Evolutionary conservation across 768 basidiomycete species (phyloP).

Genomic region (Vishniacozyma victoriae): DNA sequence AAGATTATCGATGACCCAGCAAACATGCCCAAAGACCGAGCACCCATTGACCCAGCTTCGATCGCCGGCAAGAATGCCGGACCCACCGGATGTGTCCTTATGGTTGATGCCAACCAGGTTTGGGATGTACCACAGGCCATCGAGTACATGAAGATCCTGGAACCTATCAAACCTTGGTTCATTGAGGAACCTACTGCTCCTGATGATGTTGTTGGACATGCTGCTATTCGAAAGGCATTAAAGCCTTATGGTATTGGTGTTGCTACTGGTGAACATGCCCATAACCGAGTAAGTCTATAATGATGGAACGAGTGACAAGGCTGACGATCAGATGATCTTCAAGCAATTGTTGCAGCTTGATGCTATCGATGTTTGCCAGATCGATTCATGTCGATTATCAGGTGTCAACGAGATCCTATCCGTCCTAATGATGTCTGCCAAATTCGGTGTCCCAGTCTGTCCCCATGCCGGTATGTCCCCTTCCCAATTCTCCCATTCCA

Average conservation of each 20-base stretch:
- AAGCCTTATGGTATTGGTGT: slow-evolving; percentile 78
- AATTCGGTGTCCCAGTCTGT: slow-evolving; percentile 82
- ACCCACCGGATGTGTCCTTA: slow-evolving; percentile 85
- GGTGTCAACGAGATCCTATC: slow-evolving; percentile 91
- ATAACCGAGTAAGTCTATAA: slow-evolving; percentile 55
- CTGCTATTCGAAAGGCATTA: slow-evolving; percentile 59
- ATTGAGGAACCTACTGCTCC: slow-evolving; percentile 92
- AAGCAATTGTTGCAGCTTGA: slow-evolving; percentile 81
- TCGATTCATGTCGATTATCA: slow-evolving; percentile 87
- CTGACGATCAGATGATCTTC: slow-evolving; percentile 54
- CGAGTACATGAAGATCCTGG: slow-evolving; percentile 76
- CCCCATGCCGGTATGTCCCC: slow-evolving; percentile 68
- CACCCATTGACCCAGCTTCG: slow-evolving; percentile 60
- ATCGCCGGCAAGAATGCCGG: slow-evolving; percentile 87
- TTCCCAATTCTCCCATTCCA: not conserved
- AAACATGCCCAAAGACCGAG: slow-evolving; percentile 60
- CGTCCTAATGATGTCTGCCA: slow-evolving; percentile 83
- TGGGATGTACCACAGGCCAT: slow-evolving; percentile 82
- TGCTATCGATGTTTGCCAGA: slow-evolving; percentile 91
- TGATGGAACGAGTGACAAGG: not conserved
- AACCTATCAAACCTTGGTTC: slow-evolving; percentile 86
- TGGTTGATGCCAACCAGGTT: slow-evolving; percentile 87
- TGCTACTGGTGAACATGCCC: slow-evolving; percentile 89
- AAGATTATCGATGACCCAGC: slow-evolving; percentile 91
- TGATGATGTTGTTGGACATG: slow-evolving; percentile 72